Evolutionary conservation across 208 protist species (phyloP), one percentile per base, ranked within the genome.

Genomic region (Vickermania spadyakhi): DNA sequence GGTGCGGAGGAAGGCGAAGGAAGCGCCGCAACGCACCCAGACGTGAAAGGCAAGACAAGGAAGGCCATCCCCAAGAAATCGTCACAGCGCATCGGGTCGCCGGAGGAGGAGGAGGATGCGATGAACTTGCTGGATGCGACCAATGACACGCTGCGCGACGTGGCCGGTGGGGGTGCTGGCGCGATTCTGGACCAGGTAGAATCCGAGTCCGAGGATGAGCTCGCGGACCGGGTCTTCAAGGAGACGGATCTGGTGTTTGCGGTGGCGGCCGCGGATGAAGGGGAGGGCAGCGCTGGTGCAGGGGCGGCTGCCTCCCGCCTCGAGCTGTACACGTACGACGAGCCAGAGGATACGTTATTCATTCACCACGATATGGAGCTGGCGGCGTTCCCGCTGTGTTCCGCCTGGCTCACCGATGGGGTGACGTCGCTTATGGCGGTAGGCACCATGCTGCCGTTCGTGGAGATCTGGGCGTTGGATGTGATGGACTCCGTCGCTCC

Each of bases 401-500:
- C 96, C n/a, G 77, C 91, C 52, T 99, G 96, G 96, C 75, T 97
- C 49, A 95, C 96, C 31, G 87, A 91, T 45, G 81, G 81, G 27
- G 74, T 73, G 41, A 86, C 93, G 66, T 98, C 96, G 45, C 86
- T 97, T 60, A 70, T 95, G 14, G 98, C 97, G 11, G 79, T 99
- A n/a, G 97, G 96, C 59, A 98, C 96, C 5, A 98, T 99, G 79
- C 75, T 93, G 25, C 95, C 96, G n/a, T 84, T 87, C 26, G 97
- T 99, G 59, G 97, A 99, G 62, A 71, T 99, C 18, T 99, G 97
- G 97, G 85, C 97, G 54, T 76, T 99, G 14, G 98, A 99, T 73
- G 80, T 99, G 14, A 89, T 99, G 28, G 96, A 99, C 68, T 79
- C 91, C 18, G 76, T 97, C 22, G 79, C 94, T 62, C 96, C 98